Evolutionary conservation across 768 basidiomycete species (phyloP), one percentile per base, ranked within the genome.

Genomic region (Lentinula guzmanii): DNA sequence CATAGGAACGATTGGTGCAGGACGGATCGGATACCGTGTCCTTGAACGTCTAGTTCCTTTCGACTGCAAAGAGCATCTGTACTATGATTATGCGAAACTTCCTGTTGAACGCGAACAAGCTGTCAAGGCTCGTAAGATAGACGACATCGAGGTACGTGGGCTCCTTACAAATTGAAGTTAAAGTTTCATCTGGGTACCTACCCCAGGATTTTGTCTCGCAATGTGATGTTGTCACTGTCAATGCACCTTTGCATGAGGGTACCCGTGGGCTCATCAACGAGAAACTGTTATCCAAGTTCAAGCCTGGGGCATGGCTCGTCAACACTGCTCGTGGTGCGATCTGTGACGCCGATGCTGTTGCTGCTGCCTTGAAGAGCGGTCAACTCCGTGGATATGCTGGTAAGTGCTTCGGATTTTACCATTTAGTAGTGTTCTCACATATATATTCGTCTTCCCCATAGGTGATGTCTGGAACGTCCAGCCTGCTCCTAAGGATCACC

Each of bases 311-410:
- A 15, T 94, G 90, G 89, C 84, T 95, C 68, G 88, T 96, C 70
- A 96, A 96, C 83, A 93, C 92, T 33, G 91, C 92, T 55, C 91
- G 93, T 66, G 94, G 94, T 52, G 94, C 94, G 46, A 93, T 96
- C 68, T 93, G 90, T 70, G 87, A 92, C 75, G 85, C 85, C 64
- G 85, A 93, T 63, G 92, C 85, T 46, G 87, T 95, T 63, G 86
- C 87, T 4, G 86, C 71, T 0, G 92, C 93, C 10, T 71, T 96
- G 61, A 79, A 83, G 76, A 86, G 82, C 57, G 93, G 93, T 15
- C 89, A 91, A 34, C 73, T 95, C 63, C 71, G 76, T 61, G 93
- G 88, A 16, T 82, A 82, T 65, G 66, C 79, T 43, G 81, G 77
- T 74, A 62, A 16, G 66, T 65, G 10, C 24, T 33, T 50, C 10